These are phyloP conservation scores for Cryphonectria japonica DNA, from an alignment of 2,329 filamentous ascomycete genomes.

Conservation along the genomic window DNA sequence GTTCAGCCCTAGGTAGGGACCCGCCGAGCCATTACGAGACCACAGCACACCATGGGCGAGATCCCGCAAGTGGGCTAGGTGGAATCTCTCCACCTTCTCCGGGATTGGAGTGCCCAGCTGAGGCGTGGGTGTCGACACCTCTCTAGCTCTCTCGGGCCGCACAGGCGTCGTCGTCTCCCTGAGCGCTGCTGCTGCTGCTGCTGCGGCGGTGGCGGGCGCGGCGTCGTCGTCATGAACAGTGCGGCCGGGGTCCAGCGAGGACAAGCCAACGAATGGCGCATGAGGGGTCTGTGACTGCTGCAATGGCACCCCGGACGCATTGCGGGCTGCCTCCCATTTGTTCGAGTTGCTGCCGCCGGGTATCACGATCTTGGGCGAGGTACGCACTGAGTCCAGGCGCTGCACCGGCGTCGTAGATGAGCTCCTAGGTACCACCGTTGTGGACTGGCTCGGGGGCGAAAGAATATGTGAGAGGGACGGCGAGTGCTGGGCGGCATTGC, in stretches of 20 bases:
- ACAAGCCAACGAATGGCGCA: slow-evolving; percentile 2
- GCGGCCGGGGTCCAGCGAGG: neutral
- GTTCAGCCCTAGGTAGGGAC: slow-evolving; percentile 20
- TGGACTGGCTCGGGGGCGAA: slow-evolving; percentile 18
- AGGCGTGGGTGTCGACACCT: neutral
- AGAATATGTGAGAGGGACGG: slow-evolving; percentile 17
- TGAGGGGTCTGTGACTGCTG: slow-evolving; percentile 2
- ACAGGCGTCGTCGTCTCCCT: neutral
- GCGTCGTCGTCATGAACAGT: neutral
- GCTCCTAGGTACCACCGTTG: slow-evolving; percentile 22
- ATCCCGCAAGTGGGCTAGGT: slow-evolving; percentile 23
- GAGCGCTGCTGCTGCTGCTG: neutral
- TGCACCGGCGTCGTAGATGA: slow-evolving; percentile 26
- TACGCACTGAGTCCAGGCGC: slow-evolving; percentile 2
- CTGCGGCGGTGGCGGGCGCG: too few relatives aligned
- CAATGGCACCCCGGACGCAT: neutral
- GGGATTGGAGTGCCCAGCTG: slow-evolving; percentile 16
- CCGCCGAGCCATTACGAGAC: slow-evolving; percentile 16
- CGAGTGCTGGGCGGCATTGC: slow-evolving; percentile 5
- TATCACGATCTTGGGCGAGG: slow-evolving; percentile 22
- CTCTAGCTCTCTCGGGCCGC: neutral
- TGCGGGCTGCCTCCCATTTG: slow-evolving; percentile 19
- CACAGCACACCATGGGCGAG: slow-evolving; percentile 14
- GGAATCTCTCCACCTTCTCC: slow-evolving; percentile 20
- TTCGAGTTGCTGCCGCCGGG: neutral